These are phyloP conservation scores for Sclerotinia subarctica DNA, from an alignment of 2,329 filamentous ascomycete genomes.

Conservation along the genomic window DNA sequence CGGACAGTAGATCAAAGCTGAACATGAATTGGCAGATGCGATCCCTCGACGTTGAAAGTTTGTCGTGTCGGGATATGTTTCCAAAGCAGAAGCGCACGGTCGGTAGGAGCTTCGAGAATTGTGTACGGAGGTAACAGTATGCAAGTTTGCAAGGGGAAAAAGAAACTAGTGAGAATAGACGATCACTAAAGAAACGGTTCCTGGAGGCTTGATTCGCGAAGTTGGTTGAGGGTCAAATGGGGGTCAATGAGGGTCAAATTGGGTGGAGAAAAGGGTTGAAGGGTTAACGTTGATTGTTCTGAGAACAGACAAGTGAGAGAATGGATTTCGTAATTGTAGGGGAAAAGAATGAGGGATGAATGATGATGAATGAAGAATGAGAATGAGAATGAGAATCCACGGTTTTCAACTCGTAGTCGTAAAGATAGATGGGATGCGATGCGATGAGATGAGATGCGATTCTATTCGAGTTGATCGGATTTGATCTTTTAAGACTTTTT, in stretches of 20 bases:
- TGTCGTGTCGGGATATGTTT: slow-evolving; percentile 18
- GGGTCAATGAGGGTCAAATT: neutral
- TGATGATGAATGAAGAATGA: neutral
- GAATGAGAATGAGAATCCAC: neutral
- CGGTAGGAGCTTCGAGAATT: slow-evolving; percentile 18
- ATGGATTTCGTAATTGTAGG: neutral
- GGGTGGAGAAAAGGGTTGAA: slow-evolving; percentile 11
- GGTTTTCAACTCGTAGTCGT: neutral
- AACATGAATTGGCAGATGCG: slow-evolving; percentile 33
- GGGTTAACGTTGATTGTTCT: neutral
- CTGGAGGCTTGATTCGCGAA: slow-evolving; percentile 16
- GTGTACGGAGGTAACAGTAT: slow-evolving; percentile 13
- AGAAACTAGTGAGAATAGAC: slow-evolving; percentile 17
- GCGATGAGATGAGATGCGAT: neutral
- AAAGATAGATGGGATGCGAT: too few relatives aligned
- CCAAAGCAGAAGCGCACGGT: slow-evolving; percentile 14
- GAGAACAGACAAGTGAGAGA: slow-evolving; percentile 5
- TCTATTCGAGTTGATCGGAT: neutral
- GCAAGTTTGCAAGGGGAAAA: slow-evolving; percentile 17
- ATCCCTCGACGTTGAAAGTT: slow-evolving; percentile 27
- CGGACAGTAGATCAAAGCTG: slow-evolving; percentile 25
- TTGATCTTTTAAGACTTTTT: neutral
- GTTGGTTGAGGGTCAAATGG: neutral
- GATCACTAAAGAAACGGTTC: slow-evolving; percentile 14
- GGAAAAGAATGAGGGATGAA: slow-evolving; percentile 1